These are phyloP conservation scores for Kazachstania martiniae DNA, from an alignment of 805 yeast genomes.

Conservation along the genomic window DNA sequence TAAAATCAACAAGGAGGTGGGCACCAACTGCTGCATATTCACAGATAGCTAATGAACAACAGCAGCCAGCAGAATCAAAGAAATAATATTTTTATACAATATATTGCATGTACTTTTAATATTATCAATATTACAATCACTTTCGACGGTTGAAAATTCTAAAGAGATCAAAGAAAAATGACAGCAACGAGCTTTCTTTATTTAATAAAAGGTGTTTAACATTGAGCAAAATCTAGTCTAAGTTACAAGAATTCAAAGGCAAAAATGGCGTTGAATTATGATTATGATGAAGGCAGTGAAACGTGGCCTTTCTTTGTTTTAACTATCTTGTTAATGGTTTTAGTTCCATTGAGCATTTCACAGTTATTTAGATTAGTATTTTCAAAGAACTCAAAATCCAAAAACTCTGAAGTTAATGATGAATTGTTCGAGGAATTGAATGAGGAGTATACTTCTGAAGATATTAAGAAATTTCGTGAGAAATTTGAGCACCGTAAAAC, in stretches of 20 bases:
- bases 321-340: slow-evolving; percentile 56
- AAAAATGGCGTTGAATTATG: slow-evolving; percentile 27
- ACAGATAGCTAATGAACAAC: no score
- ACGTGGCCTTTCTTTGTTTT: slow-evolving; percentile 88
- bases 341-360: slow-evolving; percentile 50
- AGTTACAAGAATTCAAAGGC: no score
- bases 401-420: slow-evolving; percentile 3
- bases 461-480: slow-evolving; percentile 15
- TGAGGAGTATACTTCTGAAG: slow-evolving; percentile 12
- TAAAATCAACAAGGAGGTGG: slow-evolving; percentile 66
- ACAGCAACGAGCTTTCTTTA: no score
- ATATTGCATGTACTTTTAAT: no score
- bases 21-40: no score
- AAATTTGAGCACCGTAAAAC: slow-evolving; percentile 9
- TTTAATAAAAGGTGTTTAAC: no score
- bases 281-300: slow-evolving; percentile 78
- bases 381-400: slow-evolving; percentile 3
- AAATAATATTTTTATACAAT: no score
- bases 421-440: slow-evolving; percentile 10
- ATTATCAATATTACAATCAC: no score
- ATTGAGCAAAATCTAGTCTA: no score
- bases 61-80: no score
- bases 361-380: slow-evolving; percentile 22
- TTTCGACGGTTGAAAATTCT: no score
- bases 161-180: no score